phyloP scores from a whole-genome alignment of 1,139 yeast genomes.

The Candida sp. region DNA sequence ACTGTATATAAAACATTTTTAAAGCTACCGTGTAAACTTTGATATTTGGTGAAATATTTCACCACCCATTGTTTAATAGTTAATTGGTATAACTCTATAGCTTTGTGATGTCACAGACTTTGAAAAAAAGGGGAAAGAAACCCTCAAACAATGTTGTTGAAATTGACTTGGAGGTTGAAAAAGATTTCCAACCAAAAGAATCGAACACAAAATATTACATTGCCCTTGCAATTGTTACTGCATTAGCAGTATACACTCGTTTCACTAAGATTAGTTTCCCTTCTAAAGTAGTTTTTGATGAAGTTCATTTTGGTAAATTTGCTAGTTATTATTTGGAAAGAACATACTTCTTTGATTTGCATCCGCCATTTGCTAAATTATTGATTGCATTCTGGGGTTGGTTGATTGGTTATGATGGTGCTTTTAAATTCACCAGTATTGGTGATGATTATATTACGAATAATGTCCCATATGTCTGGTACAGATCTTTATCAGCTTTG shows the following conservation, averaged over 20 bases:
- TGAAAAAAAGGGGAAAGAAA: conserved; percentile 24
- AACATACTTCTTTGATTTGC: conserved; percentile 90
- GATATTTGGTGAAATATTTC: conserved; percentile 1
- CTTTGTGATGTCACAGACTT: conserved; percentile 19
- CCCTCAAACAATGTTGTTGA: conserved; percentile 4
- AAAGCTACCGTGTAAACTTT: conserved; percentile 1
- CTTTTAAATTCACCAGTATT: conserved; percentile 86
- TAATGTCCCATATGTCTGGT: conserved; percentile 87
- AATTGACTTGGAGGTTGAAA: conserved; percentile 3
- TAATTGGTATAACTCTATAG: background rate
- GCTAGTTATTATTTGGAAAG: conserved; percentile 85
- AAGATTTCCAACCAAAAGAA: conserved; percentile 13
- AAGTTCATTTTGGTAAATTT: conserved; percentile 96
- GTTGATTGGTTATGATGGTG: conserved; percentile 84
- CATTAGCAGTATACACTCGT: conserved; percentile 66
- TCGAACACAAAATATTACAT: conserved; percentile 34
- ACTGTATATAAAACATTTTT: background rate
- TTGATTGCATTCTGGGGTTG: conserved; percentile 89
- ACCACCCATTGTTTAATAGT: background rate
- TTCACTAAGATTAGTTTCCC: conserved; percentile 74
- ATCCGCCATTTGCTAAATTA: conserved; percentile 97
- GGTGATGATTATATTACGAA: conserved; percentile 77
- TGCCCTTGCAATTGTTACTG: conserved; percentile 51
- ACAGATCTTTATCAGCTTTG: conserved; percentile 77
- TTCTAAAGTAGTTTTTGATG: conserved; percentile 91